Evolutionary conservation across 2,329 filamentous ascomycete genomes (phyloP).

Genomic region (Neurospora sp.): DNA sequence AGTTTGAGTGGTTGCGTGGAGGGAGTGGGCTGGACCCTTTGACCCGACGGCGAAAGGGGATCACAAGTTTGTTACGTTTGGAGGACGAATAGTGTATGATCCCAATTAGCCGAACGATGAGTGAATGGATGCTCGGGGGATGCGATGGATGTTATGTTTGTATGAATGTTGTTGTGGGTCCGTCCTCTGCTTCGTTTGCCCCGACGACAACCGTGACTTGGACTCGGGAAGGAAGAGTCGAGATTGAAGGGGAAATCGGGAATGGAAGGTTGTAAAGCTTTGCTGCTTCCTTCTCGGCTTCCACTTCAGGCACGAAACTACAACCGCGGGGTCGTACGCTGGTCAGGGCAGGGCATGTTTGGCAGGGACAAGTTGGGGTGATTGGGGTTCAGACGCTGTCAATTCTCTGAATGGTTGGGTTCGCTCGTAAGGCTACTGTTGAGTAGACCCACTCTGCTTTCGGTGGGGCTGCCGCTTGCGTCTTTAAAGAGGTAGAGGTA

Average conservation of each 20-base stretch:
- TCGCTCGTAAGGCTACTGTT: background rate
- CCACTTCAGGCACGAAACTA: background rate
- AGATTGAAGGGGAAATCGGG: background rate
- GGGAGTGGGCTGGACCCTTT: background rate
- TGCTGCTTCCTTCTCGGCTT: background rate
- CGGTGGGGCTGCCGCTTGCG: background rate
- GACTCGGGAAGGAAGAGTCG: background rate
- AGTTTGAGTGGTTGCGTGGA: background rate
- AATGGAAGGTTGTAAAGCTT: background rate
- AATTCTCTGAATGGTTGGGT: background rate
- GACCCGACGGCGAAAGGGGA: background rate
- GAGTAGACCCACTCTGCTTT: background rate
- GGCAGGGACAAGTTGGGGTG: background rate
- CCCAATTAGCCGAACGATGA: background rate
- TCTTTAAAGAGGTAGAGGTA: background rate
- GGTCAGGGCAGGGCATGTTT: background rate
- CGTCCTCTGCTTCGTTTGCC: background rate
- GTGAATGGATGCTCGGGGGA: background rate
- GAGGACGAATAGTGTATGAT: background rate
- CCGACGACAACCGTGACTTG: background rate
- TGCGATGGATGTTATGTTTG: background rate
- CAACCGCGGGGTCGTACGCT: background rate
- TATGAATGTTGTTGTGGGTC: background rate
- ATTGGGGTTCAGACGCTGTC: background rate
- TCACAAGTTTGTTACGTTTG: background rate